These are phyloP conservation scores for Dysphania ambrosioides DNA, from an alignment of 148 eudicot species.

Conservation along the genomic window DNA sequence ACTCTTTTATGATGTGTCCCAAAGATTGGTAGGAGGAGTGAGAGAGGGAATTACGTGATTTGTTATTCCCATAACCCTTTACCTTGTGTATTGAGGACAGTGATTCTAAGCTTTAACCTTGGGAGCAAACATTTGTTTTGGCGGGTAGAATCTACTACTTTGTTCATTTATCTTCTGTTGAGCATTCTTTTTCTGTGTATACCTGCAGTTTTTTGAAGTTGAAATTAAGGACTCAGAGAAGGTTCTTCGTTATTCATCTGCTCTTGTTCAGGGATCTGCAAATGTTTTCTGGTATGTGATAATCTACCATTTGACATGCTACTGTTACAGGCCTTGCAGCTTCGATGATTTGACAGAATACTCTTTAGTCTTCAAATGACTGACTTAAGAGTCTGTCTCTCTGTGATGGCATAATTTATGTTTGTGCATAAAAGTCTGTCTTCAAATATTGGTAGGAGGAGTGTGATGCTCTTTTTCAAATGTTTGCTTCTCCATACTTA, in stretches of 20 bases:
- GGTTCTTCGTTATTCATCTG: constrained; percentile 91
- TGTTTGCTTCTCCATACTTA: too few species aligned
- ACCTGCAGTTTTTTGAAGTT: constrained; percentile 81
- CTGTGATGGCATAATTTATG: too few species aligned
- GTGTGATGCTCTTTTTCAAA: neutral
- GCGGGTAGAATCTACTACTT: neutral
- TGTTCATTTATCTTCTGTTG: neutral
- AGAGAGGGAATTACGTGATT: neutral
- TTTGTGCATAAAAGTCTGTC: too few species aligned
- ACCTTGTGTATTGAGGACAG: neutral
- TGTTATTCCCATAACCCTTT: neutral
- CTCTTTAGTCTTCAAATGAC: neutral
- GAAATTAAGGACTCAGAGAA: constrained; percentile 74
- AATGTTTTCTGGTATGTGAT: constrained; percentile 81
- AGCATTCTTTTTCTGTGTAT: constrained; percentile 1
- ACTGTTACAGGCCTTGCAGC: neutral
- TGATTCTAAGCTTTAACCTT: constrained; percentile 4
- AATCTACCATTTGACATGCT: neutral
- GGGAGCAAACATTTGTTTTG: neutral
- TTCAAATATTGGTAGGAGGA: too few species aligned
- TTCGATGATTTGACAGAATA: neutral
- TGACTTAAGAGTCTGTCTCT: neutral
- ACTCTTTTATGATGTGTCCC: neutral
- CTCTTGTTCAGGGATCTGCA: constrained; percentile 96
- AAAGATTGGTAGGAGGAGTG: neutral